Base-by-base conservation (phyloP, 768 basidiomycete species). In the Jaapia argillacea region DNA sequence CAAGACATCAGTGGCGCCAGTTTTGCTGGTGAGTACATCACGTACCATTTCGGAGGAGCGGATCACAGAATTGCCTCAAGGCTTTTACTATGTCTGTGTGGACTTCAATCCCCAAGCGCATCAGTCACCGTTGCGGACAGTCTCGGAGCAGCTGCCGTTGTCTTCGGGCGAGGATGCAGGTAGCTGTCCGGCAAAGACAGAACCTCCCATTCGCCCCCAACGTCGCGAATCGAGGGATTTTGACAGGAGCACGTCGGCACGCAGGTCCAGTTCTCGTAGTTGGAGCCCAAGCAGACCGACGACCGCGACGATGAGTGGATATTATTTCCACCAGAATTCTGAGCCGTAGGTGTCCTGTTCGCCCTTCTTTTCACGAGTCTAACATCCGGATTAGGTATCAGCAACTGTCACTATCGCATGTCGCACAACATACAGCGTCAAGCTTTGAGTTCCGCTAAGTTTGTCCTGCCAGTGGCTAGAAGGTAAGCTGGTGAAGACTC, bases 41-140 rank as follows among this genome's bases (percentile, higher is more conserved):
- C 37, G 39, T 45, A 47, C 45, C 16, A 42, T 36, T 4, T 44
- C 46, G n/a, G n/a, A n/a, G n/a, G n/a, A n/a, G n/a, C n/a, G n/a
- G n/a, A 24, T 43, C 28, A 21, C 37, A 7, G 22, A 38, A 40
- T 24, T 23, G 38, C 12, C 21, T 16, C 35, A 42, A 85, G 92
- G 90, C 24, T 93, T 96, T 65, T 96, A 93, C 65, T 94, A 91
- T 54, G 86, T 93, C 44, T 89, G 91, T 59, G 86, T 96, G 33
- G 92, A 96, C 58, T 86, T 92, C 57, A 85, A 85, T 53, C 85
- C 88, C 4, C 70, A 73, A 14, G 61, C 71, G 24, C 48, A 49
- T 10, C 56, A 64, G 7, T 56, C 65, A 18, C 49, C 64, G 40
- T 51, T 58, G 25, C 56, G 63, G 36, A 50, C 52, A 33, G 48